Percentiles rank a stretch among this genome's conserved stretches.
These are phyloP conservation scores for Stachybotrys echinatus DNA, from an alignment of 2,329 filamentous ascomycete genomes.

Conservation along the genomic window DNA sequence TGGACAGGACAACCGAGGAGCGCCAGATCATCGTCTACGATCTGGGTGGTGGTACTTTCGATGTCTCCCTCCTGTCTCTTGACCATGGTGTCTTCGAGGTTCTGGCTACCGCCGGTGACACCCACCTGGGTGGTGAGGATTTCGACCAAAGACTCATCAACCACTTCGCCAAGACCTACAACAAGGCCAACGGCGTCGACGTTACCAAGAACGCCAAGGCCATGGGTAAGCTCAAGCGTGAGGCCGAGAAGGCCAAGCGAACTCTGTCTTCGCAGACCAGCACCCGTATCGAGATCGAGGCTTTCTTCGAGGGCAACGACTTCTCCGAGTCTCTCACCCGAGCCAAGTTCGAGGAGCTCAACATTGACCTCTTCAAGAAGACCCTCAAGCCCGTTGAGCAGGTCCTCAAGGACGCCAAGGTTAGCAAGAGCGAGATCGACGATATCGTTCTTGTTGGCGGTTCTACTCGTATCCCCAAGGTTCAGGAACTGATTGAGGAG, in stretches of 20 bases:
- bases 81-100: constrained; percentile 94
- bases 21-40: constrained; percentile 90
- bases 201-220: constrained; percentile 93
- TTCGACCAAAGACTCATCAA: constrained; percentile 98
- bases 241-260: constrained; percentile 99
- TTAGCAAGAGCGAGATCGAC: constrained; percentile 91
- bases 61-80: constrained; percentile 89
- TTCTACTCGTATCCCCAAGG: constrained; percentile 98
- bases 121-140: constrained; percentile 96
- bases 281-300: constrained; percentile 92
- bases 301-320: constrained; percentile 93
- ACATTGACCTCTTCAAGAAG: constrained; percentile 99
- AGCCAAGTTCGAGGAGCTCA: constrained; percentile 99
- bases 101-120: constrained; percentile 90
- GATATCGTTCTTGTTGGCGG: constrained; percentile 98
- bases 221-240: constrained; percentile 99
- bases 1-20: constrained; percentile 80
- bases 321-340: constrained; percentile 98
- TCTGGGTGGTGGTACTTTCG: constrained; percentile 90
- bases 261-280: constrained; percentile 93
- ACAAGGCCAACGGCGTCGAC: constrained; percentile 95
- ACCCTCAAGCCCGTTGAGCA: constrained; percentile 98
- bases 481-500: constrained; percentile 89
- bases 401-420: constrained; percentile 96
- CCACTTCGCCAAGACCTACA: constrained; percentile 94